phyloP scores from a whole-genome alignment of 345 rosid species.

The Physaria fendleri region DNA sequence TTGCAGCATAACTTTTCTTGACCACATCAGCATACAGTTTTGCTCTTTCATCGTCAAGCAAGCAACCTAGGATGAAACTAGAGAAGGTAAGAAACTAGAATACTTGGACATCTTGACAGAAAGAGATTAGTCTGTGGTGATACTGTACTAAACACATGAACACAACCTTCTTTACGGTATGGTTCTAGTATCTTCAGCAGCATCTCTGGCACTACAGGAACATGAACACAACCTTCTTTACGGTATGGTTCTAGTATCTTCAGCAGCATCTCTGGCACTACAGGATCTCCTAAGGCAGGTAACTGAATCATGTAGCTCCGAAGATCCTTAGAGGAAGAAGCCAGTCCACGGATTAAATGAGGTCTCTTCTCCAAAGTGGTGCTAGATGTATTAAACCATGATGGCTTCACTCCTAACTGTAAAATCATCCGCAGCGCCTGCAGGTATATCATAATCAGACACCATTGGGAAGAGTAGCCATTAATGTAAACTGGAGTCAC shows the following conservation, averaged over 20 bases:
- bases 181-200: constrained; percentile 92
- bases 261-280: constrained; percentile 93
- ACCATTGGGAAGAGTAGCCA: constrained; percentile 11
- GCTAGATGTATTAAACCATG: constrained; percentile 89
- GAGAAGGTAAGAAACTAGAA: constrained; percentile 18
- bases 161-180: constrained; percentile 71
- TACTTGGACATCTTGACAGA: not conserved
- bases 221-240: no score
- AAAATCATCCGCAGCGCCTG: constrained; percentile 95
- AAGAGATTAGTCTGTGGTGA: not conserved
- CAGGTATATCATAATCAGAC: constrained; percentile 17
- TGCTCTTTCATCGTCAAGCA: constrained; percentile 84
- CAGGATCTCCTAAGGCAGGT: constrained; percentile 80
- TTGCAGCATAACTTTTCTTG: constrained; percentile 68
- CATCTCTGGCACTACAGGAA: constrained; percentile 94
- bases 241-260: constrained; percentile 92
- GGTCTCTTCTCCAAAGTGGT: constrained; percentile 67
- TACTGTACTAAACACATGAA: constrained; percentile 7
- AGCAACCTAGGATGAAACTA: constrained; percentile 51
- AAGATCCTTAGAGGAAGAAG: constrained; percentile 65
- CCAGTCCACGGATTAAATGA: constrained; percentile 62
- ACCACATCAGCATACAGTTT: constrained; percentile 77
- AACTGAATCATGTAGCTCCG: constrained; percentile 81
- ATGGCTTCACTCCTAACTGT: constrained; percentile 90
- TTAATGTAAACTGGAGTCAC: not conserved